A percentile compares a stretch with the other conserved stretches of the same genome.
These are phyloP conservation scores for Letharia lupina DNA, from an alignment of 495 filamentous ascomycete species.

Conservation along the genomic window DNA sequence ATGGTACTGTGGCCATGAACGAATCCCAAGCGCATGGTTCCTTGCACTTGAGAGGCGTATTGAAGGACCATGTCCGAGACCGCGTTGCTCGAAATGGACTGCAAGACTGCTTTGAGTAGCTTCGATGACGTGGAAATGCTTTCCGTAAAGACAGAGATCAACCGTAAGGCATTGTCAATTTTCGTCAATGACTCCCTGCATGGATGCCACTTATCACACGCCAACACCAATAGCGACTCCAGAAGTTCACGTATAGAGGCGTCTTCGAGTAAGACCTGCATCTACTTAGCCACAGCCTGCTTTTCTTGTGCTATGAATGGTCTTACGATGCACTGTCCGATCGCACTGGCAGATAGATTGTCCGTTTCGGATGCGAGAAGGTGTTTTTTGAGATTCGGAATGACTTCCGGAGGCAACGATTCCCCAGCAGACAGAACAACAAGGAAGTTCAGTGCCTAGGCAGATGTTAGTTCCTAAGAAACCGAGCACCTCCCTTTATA, in stretches of 20 bases:
- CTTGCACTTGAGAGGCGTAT: background rate
- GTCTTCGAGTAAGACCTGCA: conserved; percentile 14
- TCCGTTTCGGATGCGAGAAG: background rate
- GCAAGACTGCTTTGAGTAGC: conserved; percentile 1
- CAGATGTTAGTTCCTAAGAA: background rate
- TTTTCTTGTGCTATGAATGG: background rate
- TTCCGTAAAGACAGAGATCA: conserved; percentile 4
- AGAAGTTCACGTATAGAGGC: conserved; percentile 5
- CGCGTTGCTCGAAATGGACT: background rate
- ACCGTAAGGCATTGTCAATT: conserved; percentile 5
- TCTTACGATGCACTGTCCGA: conserved; percentile 10
- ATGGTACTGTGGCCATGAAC: background rate
- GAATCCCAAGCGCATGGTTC: background rate
- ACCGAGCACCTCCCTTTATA: background rate
- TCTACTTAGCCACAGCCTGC: background rate
- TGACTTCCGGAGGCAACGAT: conserved; percentile 11
- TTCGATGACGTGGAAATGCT: conserved; percentile 1
- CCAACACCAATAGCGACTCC: conserved; percentile 1
- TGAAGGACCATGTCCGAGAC: conserved; percentile 5
- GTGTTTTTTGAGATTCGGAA: background rate
- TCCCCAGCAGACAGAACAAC: conserved; percentile 14
- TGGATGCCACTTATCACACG: background rate
- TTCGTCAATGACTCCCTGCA: background rate
- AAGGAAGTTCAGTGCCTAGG: conserved; percentile 36
- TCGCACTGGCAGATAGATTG: conserved; percentile 3